Base-by-base conservation (phyloP, 495 filamentous ascomycete species). In the Neurospora sp. region DNA sequence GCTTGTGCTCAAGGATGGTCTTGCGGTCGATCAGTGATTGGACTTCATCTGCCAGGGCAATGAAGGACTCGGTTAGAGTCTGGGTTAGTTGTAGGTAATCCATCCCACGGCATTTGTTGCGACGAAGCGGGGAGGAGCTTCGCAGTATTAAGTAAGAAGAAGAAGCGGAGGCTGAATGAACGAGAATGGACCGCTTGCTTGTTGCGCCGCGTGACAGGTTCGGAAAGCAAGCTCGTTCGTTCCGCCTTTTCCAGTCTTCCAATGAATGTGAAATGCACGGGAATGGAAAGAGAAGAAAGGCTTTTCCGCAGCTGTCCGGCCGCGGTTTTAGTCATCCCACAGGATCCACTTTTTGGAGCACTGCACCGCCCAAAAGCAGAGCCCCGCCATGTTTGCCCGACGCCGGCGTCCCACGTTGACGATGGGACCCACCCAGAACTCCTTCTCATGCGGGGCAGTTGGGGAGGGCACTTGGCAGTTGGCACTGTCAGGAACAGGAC, bases 31-130 rank as follows among this genome's bases (percentile, higher is more conserved):
- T 85, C 72, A 88, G 77, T 40, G 82, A 81, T 79, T 88, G 86
- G 10, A 88, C 85, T 81, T 88, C 86, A 74, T 87, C 85, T 68
- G 87, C 86, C 44, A 92, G 84, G 42, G 86, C 85, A 79, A 88
- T 89, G 82, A 90, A 93, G 71, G 89, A 91, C 77, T 84, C 84
- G 44, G 82, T 83, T 71, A 89, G 80, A 74, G 82, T 84, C 80
- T 82, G 84, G 20, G 81, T 82, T 18, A 86, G 82, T 42, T 81
- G 79, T 74, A 79, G 73, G 78, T 76, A 75, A 76, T 73, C 79
- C 82, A 86, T 85, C 74, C 78, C 82, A 81, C 76, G 68, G 46
- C 53, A 71, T 76, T 76, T 72, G 72, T 72, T 39, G 69, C 31
- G 69, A 27, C 5, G 69, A 70, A 44, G 69, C 37, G 22, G 69